These are phyloP conservation scores for Trichoderma semiorbis DNA, from an alignment of 2,329 filamentous ascomycete species.

Conservation along the genomic window DNA sequence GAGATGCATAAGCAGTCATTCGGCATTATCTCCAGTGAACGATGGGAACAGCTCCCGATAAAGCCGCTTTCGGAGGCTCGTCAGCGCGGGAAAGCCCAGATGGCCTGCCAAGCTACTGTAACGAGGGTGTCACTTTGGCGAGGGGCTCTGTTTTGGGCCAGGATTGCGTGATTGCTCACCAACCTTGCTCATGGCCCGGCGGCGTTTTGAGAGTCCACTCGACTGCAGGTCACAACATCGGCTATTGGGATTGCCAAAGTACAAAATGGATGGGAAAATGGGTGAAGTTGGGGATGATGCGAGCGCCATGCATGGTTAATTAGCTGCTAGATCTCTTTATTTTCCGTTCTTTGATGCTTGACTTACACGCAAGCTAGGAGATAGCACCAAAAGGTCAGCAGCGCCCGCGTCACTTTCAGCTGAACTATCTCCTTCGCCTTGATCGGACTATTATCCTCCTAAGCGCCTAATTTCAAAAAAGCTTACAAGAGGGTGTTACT, in stretches of 20 bases:
- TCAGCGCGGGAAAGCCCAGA: not conserved
- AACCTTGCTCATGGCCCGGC: conserved; percentile 15
- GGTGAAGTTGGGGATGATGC: not conserved
- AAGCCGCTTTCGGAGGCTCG: conserved; percentile 15
- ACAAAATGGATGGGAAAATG: not conserved
- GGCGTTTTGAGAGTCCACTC: conserved; percentile 2
- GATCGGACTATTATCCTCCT: not conserved
- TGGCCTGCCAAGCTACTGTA: not conserved
- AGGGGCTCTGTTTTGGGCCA: not conserved
- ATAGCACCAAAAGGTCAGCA: not conserved
- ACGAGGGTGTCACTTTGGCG: not conserved
- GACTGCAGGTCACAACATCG: conserved; percentile 1
- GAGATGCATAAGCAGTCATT: not conserved
- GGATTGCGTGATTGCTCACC: conserved; percentile 19
- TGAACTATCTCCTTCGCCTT: not conserved
- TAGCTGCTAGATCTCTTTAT: conserved; percentile 5
- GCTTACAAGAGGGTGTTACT: not conserved
- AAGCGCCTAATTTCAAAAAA: conserved; percentile 2
- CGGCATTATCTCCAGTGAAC: not conserved
- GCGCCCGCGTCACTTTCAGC: not conserved
- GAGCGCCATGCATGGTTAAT: not conserved
- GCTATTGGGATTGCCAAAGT: not conserved
- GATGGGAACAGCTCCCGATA: not conserved
- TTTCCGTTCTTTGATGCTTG: not conserved
- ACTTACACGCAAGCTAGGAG: not conserved